Percentiles rank a stretch among this genome's conserved stretches.
Evolutionary conservation across 345 rosid genomes (phyloP).

Genomic region (Camelina neglecta): DNA sequence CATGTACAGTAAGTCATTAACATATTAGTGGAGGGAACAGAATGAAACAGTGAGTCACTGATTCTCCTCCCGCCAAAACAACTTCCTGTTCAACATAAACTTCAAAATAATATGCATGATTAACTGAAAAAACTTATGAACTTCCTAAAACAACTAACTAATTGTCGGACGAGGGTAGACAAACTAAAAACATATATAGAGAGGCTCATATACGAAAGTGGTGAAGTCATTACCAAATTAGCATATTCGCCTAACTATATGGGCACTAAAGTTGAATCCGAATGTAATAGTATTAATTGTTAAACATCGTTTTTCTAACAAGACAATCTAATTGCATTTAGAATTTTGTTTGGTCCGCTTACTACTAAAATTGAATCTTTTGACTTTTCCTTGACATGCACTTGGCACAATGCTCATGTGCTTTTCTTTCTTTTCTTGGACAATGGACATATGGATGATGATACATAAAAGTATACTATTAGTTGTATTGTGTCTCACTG

Average conservation of each 20-base stretch:
- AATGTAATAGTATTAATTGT: neutral
- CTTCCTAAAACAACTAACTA: neutral
- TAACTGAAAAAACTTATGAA: neutral
- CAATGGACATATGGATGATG: neutral
- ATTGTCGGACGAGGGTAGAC: neutral
- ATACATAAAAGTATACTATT: neutral
- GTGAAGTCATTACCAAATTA: neutral
- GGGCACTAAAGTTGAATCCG: neutral
- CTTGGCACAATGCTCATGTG: constrained; percentile 21
- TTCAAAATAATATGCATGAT: neutral
- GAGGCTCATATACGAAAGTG: neutral
- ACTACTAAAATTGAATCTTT: neutral
- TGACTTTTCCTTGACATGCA: constrained; percentile 19
- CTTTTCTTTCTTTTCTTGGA: neutral
- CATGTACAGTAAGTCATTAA: constrained; percentile 27
- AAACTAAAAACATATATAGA: neutral
- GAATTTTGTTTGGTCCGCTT: neutral
- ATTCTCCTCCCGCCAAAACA: constrained; percentile 11
- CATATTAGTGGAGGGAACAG: constrained; percentile 25
- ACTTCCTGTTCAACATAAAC: neutral
- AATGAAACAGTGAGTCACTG: constrained; percentile 5
- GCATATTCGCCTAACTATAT: neutral
- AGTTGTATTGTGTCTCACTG: constrained; percentile 11
- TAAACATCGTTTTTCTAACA: neutral
- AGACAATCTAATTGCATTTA: neutral